These are phyloP conservation scores for Meredithiella fracta DNA, from an alignment of 2,329 filamentous ascomycete genomes.

Conservation along the genomic window DNA sequence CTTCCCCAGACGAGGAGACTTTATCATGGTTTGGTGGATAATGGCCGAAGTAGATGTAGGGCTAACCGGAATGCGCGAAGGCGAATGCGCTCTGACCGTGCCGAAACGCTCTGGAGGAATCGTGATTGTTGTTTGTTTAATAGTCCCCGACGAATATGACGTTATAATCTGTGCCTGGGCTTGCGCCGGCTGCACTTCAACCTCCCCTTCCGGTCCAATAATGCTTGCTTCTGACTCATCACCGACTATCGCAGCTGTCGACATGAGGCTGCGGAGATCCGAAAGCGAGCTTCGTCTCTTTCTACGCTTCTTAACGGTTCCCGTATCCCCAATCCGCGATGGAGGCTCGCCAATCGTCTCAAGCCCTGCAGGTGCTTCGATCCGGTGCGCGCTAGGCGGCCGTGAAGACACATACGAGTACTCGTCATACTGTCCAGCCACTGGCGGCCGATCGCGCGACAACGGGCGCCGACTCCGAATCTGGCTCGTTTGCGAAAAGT, in stretches of 20 bases:
- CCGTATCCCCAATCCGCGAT: slow-evolving; percentile 21
- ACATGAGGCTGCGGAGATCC: slow-evolving; percentile 59
- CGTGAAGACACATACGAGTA: slow-evolving; percentile 21
- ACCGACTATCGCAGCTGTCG: slow-evolving; percentile 33
- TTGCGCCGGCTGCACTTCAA: slow-evolving; percentile 2
- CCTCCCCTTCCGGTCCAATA: slow-evolving; percentile 3
- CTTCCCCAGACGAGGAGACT: slow-evolving; percentile 30
- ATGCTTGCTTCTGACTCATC: slow-evolving; percentile 18
- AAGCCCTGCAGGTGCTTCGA: slow-evolving; percentile 29
- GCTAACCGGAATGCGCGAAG: slow-evolving; percentile 37
- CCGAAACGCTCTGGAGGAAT: slow-evolving; percentile 13
- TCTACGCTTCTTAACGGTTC: slow-evolving; percentile 38
- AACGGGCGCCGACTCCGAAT: slow-evolving; percentile 29
- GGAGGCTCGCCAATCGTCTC: slow-evolving; percentile 45
- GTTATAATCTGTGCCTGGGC: slow-evolving; percentile 10
- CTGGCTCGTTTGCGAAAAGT: slow-evolving; percentile 28
- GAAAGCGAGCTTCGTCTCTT: slow-evolving; percentile 86
- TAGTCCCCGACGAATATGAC: slow-evolving; percentile 10
- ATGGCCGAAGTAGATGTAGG: slow-evolving; percentile 22
- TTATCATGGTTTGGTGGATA: slow-evolving; percentile 18
- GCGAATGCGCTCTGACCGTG: slow-evolving; percentile 21
- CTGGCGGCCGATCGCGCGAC: slow-evolving; percentile 43
- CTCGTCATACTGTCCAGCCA: slow-evolving; percentile 47
- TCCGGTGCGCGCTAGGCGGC: slow-evolving; percentile 40
- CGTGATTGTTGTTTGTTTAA: slow-evolving; percentile 13